Evolutionary conservation across 192 early-diverging fungal species (phyloP), one percentile per base, ranked within the genome.

Genomic region (Coemansia sp.): DNA sequence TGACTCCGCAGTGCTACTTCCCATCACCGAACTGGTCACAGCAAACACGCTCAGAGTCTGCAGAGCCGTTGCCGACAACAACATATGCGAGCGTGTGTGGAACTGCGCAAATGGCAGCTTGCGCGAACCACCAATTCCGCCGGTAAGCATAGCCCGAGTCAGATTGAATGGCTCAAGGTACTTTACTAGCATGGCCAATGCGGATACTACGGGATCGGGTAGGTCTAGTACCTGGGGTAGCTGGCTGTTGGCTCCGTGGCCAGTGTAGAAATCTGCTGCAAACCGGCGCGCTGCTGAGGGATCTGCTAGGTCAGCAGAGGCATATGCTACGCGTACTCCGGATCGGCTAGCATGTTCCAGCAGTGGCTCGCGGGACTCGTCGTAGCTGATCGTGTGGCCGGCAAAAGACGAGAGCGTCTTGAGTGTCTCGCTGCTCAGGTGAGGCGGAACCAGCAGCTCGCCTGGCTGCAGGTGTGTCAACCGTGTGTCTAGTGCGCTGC

Each of bases 11-110:
- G 63, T 43, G 24, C 39, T 20, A n/a, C 44, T 43, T 13, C 66
- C 70, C 18, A 38, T 72, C 1, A 91, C 90, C 69, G 94, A 90
- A 39, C 71, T 65, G 1, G 89, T 83, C 64, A 92, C 96, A 64
- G 93, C 83, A 62, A 99, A 96, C 16, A 99, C 86, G 64, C 94
- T 93, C 24, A 99, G 78, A 49, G 97, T 97, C 52, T 90, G 86
- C 29, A 99, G 79, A 0, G 98, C 94, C 46, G 95, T 94, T 5
- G 94, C 95, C 58, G 97, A 95, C 18, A 99, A 79, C 13, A 97
- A 86, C 46, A 98, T 86, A 29, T 91, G 92, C 6, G 87, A 80
- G 1, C 84, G 80, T 9, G 92, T 88, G 44, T 90, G 88, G 53
- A 97, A 89, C 18, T 95, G 96, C 65, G 93, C 91, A 73, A 98